Conservation (phyloP, 2,329 filamentous ascomycete genomes). For the Aspergillus vadensis region DNA sequence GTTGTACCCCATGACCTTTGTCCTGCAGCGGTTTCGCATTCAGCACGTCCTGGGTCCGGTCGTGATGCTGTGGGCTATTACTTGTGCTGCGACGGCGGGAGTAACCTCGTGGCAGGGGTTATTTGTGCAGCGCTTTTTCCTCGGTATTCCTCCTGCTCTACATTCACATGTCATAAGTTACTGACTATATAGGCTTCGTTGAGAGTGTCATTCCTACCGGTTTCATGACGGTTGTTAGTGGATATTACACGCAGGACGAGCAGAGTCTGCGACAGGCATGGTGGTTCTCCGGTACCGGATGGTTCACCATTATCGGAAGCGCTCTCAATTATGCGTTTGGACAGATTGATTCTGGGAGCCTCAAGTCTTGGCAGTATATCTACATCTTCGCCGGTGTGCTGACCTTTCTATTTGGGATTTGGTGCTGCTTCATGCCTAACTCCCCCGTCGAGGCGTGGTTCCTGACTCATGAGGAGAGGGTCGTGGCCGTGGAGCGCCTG, state of each 20-base stretch:
- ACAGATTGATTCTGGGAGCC: constrained; percentile 57
- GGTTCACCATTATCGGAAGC: constrained; percentile 64
- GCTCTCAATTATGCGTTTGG: constrained; percentile 69
- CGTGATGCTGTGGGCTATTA: constrained; percentile 62
- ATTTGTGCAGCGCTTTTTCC: constrained; percentile 67
- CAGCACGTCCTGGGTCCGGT: constrained; percentile 62
- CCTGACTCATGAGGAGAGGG: constrained; percentile 61
- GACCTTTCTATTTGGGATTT: constrained; percentile 65
- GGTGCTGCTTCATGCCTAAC: constrained; percentile 67
- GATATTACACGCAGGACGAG: constrained; percentile 67
- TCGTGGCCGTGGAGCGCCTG: constrained; percentile 66
- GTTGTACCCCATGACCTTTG: constrained; percentile 71
- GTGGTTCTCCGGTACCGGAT: constrained; percentile 64
- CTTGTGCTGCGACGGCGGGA: constrained; percentile 69
- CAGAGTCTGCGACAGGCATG: constrained; percentile 66
- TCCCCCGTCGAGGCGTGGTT: constrained; percentile 71
- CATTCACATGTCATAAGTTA: background rate
- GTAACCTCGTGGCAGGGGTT: constrained; percentile 66
- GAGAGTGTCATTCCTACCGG: constrained; percentile 67
- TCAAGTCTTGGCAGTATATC: constrained; percentile 70
- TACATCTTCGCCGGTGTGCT: constrained; percentile 66
- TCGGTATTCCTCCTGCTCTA: constrained; percentile 32
- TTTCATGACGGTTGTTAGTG: constrained; percentile 65
- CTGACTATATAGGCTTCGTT: constrained; percentile 48
- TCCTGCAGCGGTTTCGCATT: constrained; percentile 67